phyloP scores from a whole-genome alignment of 2,329 filamentous ascomycete species.

The Nemania sp. region DNA sequence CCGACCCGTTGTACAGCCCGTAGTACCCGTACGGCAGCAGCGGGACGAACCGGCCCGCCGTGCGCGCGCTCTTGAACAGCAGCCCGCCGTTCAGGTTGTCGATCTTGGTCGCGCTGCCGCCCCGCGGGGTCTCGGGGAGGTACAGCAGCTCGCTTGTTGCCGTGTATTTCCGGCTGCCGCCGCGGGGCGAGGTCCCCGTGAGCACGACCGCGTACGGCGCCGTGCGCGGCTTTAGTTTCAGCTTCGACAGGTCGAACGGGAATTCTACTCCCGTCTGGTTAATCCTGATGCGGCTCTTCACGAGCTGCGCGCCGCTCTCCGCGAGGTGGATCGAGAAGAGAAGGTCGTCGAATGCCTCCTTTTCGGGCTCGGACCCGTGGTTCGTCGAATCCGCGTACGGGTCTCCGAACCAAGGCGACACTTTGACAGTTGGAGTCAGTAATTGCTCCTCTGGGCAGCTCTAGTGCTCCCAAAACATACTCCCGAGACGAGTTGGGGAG shows the following conservation, averaged over 20 bases:
- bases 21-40: conserved; percentile 53
- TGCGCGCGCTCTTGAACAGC: conserved; percentile 44
- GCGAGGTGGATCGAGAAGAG: conserved; percentile 46
- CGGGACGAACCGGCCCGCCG: conserved; percentile 44
- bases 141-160: conserved; percentile 46
- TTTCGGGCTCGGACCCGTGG: conserved; percentile 19
- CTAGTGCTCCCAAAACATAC: too few species aligned
- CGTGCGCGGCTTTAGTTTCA: conserved; percentile 44
- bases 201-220: conserved; percentile 48
- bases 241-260: conserved; percentile 43
- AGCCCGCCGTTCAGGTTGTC: conserved; percentile 52
- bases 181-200: conserved; percentile 40
- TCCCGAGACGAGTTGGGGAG: too few species aligned
- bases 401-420: conserved; percentile 48
- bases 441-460: too few species aligned
- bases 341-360: conserved; percentile 36
- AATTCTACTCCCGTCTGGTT: conserved; percentile 45
- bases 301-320: conserved; percentile 38
- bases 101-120: conserved; percentile 51
- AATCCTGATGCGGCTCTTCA: conserved; percentile 42
- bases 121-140: conserved; percentile 49
- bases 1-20: conserved; percentile 46
- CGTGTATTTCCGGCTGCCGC: conserved; percentile 43
- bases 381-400: conserved; percentile 41
- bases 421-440: too few species aligned